These are phyloP conservation scores for Ceratocystis huliohia DNA, from an alignment of 2,329 filamentous ascomycete genomes.

Conservation along the genomic window DNA sequence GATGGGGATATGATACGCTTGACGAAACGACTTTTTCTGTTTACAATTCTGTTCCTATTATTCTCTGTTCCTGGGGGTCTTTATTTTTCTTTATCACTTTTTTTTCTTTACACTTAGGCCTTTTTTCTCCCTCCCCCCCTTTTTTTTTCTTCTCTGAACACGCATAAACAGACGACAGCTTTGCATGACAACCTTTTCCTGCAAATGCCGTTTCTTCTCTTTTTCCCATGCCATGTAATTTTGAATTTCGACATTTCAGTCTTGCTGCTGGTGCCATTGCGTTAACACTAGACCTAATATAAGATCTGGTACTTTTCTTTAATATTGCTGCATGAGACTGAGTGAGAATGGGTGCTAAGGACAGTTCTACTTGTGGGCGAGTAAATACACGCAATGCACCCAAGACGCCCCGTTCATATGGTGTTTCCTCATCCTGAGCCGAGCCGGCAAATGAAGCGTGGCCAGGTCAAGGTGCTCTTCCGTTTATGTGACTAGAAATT, in stretches of 20 bases:
- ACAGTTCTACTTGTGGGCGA: too few relatives aligned
- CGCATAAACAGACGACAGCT: not conserved
- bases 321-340: not conserved
- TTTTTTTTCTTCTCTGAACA: not conserved
- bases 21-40: constrained; percentile 17
- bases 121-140: not conserved
- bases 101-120: constrained; percentile 12
- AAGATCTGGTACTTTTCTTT: not conserved
- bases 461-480: too few relatives aligned
- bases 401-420: too few relatives aligned
- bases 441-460: too few relatives aligned
- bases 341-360: too few relatives aligned
- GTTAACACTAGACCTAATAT: not conserved
- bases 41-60: constrained; percentile 21
- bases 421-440: too few relatives aligned
- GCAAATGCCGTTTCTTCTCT: not conserved
- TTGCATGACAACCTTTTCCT: not conserved
- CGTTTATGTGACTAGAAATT: too few relatives aligned
- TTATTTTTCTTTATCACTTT: constrained; percentile 15
- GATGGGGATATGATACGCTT: constrained; percentile 18
- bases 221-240: not conserved
- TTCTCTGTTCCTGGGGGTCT: constrained; percentile 13
- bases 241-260: not conserved
- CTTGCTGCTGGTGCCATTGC: not conserved
- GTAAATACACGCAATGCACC: too few relatives aligned